Evolutionary conservation across 495 filamentous ascomycete species (phyloP).

Genomic region (Hypoxylon intermedium): DNA sequence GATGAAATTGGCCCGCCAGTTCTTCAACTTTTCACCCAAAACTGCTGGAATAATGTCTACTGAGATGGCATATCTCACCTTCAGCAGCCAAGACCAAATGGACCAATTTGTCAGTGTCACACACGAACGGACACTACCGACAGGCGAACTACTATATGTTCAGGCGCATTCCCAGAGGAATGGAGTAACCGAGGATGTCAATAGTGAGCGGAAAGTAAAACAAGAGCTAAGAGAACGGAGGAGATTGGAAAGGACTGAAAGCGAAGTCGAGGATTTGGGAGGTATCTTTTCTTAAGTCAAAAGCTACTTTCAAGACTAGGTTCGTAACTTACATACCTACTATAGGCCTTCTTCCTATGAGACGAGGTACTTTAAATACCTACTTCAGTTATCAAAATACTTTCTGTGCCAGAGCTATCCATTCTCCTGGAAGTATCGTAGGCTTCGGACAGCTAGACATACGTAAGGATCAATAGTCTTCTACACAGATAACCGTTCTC

Average conservation of each 20-base stretch:
- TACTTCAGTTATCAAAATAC: no score
- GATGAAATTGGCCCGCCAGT: conserved; percentile 3
- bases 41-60: conserved; percentile 3
- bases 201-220: background rate
- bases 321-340: background rate
- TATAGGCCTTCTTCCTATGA: no score
- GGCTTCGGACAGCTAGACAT: no score
- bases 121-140: conserved; percentile 4
- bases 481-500: no score
- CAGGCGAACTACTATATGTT: background rate
- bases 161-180: background rate
- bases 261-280: background rate
- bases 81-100: background rate
- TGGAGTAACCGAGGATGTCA: background rate
- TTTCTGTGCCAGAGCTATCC: no score
- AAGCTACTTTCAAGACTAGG: background rate
- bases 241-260: conserved; percentile 1
- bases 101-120: background rate
- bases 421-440: no score
- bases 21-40: conserved; percentile 5
- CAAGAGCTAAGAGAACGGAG: conserved; percentile 2
- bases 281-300: background rate
- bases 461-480: no score
- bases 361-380: no score
- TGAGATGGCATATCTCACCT: background rate